Percentiles rank a stretch among this genome's conserved stretches.
Evolutionary conservation across 495 filamentous ascomycete species (phyloP).

Genomic region (Penicillium crystallinum): DNA sequence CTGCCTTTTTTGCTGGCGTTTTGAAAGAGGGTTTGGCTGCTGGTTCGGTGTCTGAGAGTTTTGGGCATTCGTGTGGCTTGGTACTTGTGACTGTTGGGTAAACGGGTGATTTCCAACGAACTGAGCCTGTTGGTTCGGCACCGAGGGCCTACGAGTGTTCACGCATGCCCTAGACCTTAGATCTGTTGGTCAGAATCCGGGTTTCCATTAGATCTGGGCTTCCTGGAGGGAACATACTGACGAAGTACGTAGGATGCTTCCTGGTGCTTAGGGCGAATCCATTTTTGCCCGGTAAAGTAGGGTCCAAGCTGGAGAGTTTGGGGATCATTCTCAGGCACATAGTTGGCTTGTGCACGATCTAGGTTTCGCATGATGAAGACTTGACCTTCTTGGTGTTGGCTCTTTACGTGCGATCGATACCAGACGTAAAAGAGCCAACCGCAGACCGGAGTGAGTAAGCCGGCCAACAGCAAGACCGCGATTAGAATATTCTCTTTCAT

Average conservation of each 20-base stretch:
- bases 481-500: neutral
- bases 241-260: neutral
- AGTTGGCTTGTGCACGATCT: neutral
- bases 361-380: neutral
- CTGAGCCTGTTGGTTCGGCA: neutral
- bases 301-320: neutral
- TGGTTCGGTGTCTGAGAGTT: neutral
- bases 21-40: neutral
- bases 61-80: neutral
- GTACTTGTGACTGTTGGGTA: neutral
- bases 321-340: neutral
- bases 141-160: neutral
- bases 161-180: neutral
- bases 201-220: neutral
- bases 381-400: neutral
- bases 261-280: neutral
- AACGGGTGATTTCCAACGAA: neutral
- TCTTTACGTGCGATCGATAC: neutral
- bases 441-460: neutral
- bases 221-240: neutral
- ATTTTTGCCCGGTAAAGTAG: neutral
- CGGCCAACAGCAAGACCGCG: neutral
- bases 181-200: neutral
- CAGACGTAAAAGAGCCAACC: neutral
- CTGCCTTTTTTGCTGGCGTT: constrained; percentile 1